Evolutionary conservation across 179 eudicot genomes (phyloP).

Genomic region (Monotropa hypopitys): DNA sequence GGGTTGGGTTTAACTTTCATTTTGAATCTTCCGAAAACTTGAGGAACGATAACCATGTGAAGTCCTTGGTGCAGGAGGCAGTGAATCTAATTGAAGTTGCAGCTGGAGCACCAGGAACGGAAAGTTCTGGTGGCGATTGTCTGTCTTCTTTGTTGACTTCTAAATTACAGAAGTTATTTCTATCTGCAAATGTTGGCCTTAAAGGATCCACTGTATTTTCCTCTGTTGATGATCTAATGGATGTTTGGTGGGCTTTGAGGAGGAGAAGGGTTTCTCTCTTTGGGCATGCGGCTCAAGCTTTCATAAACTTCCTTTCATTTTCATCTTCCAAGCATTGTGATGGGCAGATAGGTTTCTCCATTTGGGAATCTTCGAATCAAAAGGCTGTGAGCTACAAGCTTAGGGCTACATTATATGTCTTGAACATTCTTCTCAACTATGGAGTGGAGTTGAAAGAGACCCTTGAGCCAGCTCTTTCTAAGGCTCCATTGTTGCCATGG

Average conservation of each 20-base stretch:
- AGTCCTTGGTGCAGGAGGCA: constrained; percentile 41
- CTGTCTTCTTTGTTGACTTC: constrained; percentile 52
- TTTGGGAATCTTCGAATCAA: constrained; percentile 30
- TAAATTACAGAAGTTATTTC: constrained; percentile 48
- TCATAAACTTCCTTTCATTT: constrained; percentile 56
- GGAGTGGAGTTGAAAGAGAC: constrained; percentile 82
- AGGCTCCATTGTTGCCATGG: constrained; percentile 91
- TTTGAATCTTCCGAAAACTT: constrained; percentile 21
- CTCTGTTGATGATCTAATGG: constrained; percentile 44
- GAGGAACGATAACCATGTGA: constrained; percentile 19
- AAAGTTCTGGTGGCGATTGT: constrained; percentile 48
- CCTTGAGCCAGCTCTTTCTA: constrained; percentile 71
- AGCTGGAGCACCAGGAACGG: constrained; percentile 77
- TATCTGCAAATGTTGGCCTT: constrained; percentile 24
- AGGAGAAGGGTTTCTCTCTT: constrained; percentile 77
- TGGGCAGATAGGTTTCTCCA: constrained; percentile 28
- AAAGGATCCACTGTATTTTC: constrained; percentile 30
- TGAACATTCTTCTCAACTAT: constrained; percentile 82
- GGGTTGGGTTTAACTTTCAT: constrained; percentile 17
- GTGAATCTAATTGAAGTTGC: constrained; percentile 63
- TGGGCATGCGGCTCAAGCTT: constrained; percentile 92
- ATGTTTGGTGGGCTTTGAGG: constrained; percentile 90
- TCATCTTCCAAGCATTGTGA: constrained; percentile 43
- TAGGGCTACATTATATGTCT: constrained; percentile 73
- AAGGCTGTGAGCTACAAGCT: constrained; percentile 52